Base-by-base conservation (phyloP, 2,329 filamentous ascomycete genomes). In the Pseudodiploospora longispora region DNA sequence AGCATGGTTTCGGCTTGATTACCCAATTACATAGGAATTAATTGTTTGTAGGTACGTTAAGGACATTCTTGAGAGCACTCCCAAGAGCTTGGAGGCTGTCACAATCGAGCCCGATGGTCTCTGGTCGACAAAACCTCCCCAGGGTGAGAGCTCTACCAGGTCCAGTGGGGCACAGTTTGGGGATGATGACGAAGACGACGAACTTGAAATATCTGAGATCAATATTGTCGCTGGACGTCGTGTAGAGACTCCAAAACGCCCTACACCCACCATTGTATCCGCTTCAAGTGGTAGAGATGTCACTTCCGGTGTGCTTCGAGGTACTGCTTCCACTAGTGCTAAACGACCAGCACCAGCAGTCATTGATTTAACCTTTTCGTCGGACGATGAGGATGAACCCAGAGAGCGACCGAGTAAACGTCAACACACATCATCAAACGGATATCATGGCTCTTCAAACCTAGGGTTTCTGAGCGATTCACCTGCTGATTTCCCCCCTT, bases 31-130 rank as follows among this genome's bases (percentile, higher is more conserved):
- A 40, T 32, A 8, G 6, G 9, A 12, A 10, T 28, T 9, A 32
- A 31, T 32, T 6, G 5, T 38, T 32, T 34, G 0, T 38, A 87
- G 84, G 57, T 95, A 95, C 60, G 89, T 95, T 10, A 81, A 84
- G 57, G 85, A 95, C 51, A 96, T 98, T 43, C 68, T 98, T 28
- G 72, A 78, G 44, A 81, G 77, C 31, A 95, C 91, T 0, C 67
- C 82, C 0, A 73, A 72, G 35, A 80, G 77, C 19, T 71, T 83
- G 1, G 89, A 96, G 45, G 86, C 95, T 54, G 89, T 97, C 28
- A 90, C 83, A 1, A 87, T 98, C 36, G 87, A 97, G 55, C 88
- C 91, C 1, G 76, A 89, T 52, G 93, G 91, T 3, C 72, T 75
- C 53, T 98, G 93, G 93, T 63, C 64, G 40, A 58, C 62, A 6